Evolutionary conservation across 2,329 filamentous ascomycete species (phyloP).

Genomic region (Metarhizium sp.): DNA sequence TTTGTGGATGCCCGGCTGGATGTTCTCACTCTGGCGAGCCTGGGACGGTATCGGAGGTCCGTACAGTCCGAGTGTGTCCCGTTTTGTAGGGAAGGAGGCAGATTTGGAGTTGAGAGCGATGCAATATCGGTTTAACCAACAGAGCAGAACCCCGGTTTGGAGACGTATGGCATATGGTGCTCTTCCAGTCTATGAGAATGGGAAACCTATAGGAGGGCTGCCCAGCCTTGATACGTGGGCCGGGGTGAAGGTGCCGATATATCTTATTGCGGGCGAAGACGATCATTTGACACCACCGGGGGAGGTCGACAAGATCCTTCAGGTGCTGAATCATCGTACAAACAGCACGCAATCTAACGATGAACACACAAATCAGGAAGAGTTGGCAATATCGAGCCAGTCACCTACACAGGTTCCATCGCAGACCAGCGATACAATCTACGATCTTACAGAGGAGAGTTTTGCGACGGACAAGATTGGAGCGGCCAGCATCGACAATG

Average conservation of each 20-base stretch:
- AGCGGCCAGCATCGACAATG: conserved; percentile 24
- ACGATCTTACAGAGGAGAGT: background rate
- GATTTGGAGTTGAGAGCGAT: conserved; percentile 57
- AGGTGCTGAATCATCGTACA: conserved; percentile 22
- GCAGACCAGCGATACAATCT: background rate
- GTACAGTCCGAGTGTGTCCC: conserved; percentile 66
- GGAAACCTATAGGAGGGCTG: conserved; percentile 50
- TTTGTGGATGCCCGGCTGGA: conserved; percentile 56
- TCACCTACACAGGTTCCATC: background rate
- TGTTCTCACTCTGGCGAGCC: conserved; percentile 68
- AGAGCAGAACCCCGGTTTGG: conserved; percentile 76
- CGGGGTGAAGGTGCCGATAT: conserved; percentile 62
- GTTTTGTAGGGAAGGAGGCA: conserved; percentile 63
- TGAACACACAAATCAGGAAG: background rate
- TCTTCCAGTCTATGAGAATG: conserved; percentile 50
- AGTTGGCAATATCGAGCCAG: background rate
- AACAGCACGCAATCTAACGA: conserved; percentile 11
- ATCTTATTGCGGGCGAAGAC: conserved; percentile 66
- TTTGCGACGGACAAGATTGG: background rate
- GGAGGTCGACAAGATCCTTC: conserved; percentile 59
- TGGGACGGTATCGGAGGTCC: conserved; percentile 74
- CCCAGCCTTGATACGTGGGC: conserved; percentile 65
- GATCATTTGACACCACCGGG: conserved; percentile 67
- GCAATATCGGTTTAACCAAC: conserved; percentile 68
- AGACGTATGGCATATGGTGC: conserved; percentile 69